Evolutionary conservation across 2,329 filamentous ascomycete genomes (phyloP), one percentile per base, ranked within the genome.

Genomic region (Penicillium aurantiogriseum): DNA sequence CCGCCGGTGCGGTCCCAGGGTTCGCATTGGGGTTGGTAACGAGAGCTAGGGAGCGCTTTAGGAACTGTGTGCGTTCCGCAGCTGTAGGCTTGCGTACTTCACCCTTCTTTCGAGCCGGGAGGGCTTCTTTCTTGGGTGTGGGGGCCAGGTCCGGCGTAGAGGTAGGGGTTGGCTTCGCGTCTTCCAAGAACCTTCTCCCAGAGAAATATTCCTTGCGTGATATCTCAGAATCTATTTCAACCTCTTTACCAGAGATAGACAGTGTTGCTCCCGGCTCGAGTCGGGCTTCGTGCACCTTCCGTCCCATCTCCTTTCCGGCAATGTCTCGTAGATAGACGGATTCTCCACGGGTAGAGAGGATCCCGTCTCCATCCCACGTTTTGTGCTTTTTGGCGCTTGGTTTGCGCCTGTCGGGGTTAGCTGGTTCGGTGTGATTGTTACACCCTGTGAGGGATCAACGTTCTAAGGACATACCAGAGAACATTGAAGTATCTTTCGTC

Each of bases 281-380:
- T 10, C 80, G 78, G n/a, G 80, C 79, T 53, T 80, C 82, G 62
- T 81, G 83, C 59, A 80, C 77, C 13, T 77, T 78, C 52, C 80
- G 82, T 2, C 87, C 88, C 72, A 90, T 80, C 21, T 87, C 83
- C 69, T 81, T 83, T 3, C 88, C 88, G 0, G 81, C 81, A 11
- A 83, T 79, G 68, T 90, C 85, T 58, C 85, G 83, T 17, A 90
- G 77, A 52, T 78, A 79, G 4, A 83, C 86, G 67, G 82, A 82
- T 4, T 85, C 85, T 36, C 79, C 80, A 2, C 76, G 73, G 4
- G 88, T 77, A 4, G 79, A 77, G 9, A 90, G 77, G 2, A 89
- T 79, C 2, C 87, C 88, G 72, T 91, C 88, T 2, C 88, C 87
- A 66, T 90, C 88, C 87, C 88, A 91, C 5, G 86, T 90, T 70